These are phyloP conservation scores for Ceratocystiopsis brevicomis DNA, from an alignment of 2,329 filamentous ascomycete genomes.

Conservation along the genomic window DNA sequence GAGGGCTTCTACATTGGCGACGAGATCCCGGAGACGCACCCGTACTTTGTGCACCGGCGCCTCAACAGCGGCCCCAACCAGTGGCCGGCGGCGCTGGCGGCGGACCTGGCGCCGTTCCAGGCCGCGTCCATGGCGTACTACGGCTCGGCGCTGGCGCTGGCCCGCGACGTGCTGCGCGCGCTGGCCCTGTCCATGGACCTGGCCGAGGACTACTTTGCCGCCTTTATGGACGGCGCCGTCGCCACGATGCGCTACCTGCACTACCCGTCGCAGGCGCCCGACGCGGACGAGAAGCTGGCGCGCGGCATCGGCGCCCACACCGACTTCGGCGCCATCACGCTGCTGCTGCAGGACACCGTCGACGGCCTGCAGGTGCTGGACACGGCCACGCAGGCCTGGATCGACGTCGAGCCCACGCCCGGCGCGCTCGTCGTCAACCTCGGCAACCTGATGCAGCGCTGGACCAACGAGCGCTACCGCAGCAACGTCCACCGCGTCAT, in stretches of 20 bases:
- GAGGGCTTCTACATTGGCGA: constrained; percentile 17
- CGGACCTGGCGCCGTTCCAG: constrained; percentile 1
- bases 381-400: constrained; percentile 23
- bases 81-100: constrained; percentile 11
- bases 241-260: constrained; percentile 9
- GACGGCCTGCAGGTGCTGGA: constrained; percentile 32
- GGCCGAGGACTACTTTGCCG: constrained; percentile 13
- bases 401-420: constrained; percentile 21
- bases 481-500: constrained; percentile 36
- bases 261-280: constrained; percentile 16
- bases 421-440: constrained; percentile 31
- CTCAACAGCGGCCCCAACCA: constrained; percentile 14
- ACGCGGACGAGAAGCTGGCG: constrained; percentile 16
- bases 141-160: constrained; percentile 1
- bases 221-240: constrained; percentile 1
- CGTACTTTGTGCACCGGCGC: background rate
- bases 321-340: constrained; percentile 34
- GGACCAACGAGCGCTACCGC: constrained; percentile 35
- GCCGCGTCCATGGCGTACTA: constrained; percentile 4
- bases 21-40: constrained; percentile 7
- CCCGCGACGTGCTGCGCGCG: constrained; percentile 3
- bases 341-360: constrained; percentile 30
- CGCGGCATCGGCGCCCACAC: constrained; percentile 28
- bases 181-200: constrained; percentile 22
- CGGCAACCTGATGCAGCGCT: constrained; percentile 27